phyloP scores from a whole-genome alignment of 2,329 filamentous ascomycete genomes.

The Penicillium sp. region DNA sequence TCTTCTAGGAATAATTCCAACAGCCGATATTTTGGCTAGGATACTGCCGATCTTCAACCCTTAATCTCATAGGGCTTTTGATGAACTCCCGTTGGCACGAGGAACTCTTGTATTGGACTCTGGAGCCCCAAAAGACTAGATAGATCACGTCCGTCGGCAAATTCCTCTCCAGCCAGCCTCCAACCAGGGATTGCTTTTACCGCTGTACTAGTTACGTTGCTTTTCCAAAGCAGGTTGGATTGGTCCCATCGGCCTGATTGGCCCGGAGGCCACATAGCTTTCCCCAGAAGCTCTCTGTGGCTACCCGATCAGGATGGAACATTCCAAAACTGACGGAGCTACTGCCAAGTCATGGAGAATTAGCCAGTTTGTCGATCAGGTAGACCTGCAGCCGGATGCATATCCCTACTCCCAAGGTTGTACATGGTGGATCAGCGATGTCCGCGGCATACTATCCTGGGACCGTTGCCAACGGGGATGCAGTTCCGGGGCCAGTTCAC shows the following conservation, averaged over 20 bases:
- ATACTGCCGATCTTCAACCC: not conserved
- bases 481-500: conserved; percentile 2
- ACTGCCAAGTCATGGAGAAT: conserved; percentile 3
- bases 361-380: conserved; percentile 7
- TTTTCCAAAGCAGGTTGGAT: conserved; percentile 15
- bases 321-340: conserved; percentile 21
- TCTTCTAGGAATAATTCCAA: not conserved
- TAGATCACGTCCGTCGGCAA: conserved; percentile 11
- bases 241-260: conserved; percentile 5
- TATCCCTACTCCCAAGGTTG: conserved; percentile 11
- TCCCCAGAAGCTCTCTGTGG: conserved; percentile 29
- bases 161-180: not conserved
- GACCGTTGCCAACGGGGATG: conserved; percentile 6
- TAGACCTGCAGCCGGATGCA: not conserved
- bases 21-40: not conserved
- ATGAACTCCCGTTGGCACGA: not conserved
- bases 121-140: conserved; percentile 15
- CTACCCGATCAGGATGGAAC: conserved; percentile 27
- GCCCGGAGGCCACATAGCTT: conserved; percentile 15
- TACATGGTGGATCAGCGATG: conserved; percentile 1
- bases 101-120: not conserved
- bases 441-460: not conserved
- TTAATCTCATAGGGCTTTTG: not conserved
- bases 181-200: not conserved
- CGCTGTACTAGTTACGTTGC: conserved; percentile 1